These are phyloP conservation scores for Fusarium azukiicola DNA, from an alignment of 2,329 filamentous ascomycete species.

Conservation along the genomic window DNA sequence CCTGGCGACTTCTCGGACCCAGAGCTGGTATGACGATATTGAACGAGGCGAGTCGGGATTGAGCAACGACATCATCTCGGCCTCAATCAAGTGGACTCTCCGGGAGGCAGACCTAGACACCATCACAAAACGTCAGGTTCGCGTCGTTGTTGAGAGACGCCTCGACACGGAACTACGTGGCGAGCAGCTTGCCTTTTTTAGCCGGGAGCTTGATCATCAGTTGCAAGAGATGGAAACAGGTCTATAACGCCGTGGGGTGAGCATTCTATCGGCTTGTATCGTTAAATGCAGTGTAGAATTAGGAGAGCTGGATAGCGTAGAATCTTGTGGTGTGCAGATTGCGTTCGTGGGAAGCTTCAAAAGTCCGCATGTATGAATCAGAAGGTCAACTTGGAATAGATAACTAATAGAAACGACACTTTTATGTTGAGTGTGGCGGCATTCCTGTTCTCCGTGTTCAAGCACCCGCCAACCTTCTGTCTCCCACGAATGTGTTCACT, in stretches of 20 bases:
- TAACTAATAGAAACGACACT: too few species aligned
- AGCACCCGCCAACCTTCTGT: too few species aligned
- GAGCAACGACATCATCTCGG: conserved; percentile 90
- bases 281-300: too few species aligned
- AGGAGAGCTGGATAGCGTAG: too few species aligned
- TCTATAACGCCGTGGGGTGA: not conserved
- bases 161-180: conserved; percentile 93
- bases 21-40: conserved; percentile 79
- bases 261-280: too few species aligned
- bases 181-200: conserved; percentile 93
- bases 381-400: too few species aligned
- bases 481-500: too few species aligned
- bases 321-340: too few species aligned
- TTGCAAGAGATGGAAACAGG: conserved; percentile 87
- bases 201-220: conserved; percentile 95
- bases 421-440: too few species aligned
- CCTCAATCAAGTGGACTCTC: conserved; percentile 91
- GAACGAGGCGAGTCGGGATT: conserved; percentile 81
- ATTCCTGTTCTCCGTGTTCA: too few species aligned
- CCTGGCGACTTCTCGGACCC: not conserved
- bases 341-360: too few species aligned
- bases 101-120: conserved; percentile 95
- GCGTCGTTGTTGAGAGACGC: conserved; percentile 94
- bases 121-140: conserved; percentile 98
- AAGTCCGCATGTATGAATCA: too few species aligned